Percentiles rank a stretch among this genome's conserved stretches.
Conservation (phyloP, 495 filamentous ascomycete genomes). For the Geoglossum glabrum region DNA sequence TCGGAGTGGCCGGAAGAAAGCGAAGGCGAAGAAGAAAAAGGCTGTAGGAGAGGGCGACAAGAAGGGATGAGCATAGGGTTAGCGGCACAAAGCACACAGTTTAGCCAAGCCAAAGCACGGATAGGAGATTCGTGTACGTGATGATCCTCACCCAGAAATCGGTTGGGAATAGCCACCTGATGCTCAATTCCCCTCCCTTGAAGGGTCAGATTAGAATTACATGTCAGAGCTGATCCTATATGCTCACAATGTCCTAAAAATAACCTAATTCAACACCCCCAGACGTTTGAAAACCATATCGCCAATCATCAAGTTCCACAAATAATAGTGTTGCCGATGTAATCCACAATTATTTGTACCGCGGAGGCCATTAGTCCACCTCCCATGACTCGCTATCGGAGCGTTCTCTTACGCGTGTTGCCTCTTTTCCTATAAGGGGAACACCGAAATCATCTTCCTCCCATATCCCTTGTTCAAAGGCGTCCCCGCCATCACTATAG, state of each 20-base stretch:
- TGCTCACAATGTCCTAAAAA: neutral
- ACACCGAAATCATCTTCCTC: slow-evolving; percentile 16
- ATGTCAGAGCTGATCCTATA: neutral
- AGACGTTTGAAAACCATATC: neutral
- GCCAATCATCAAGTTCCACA: neutral
- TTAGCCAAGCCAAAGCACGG: neutral
- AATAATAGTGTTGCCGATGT: neutral
- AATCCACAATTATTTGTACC: neutral
- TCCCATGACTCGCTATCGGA: neutral
- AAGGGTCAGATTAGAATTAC: neutral
- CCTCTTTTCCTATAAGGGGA: neutral
- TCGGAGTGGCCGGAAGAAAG: slow-evolving; percentile 57
- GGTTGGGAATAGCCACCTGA: neutral
- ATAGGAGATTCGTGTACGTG: neutral
- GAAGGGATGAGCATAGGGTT: neutral
- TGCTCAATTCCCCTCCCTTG: neutral
- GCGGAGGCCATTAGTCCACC: neutral
- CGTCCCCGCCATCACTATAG: slow-evolving; percentile 25
- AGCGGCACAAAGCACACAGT: neutral
- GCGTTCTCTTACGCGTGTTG: neutral
- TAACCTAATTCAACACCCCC: neutral
- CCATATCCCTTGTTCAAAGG: slow-evolving; percentile 15
- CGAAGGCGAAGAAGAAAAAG: slow-evolving; percentile 52
- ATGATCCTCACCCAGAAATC: neutral
- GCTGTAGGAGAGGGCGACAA: slow-evolving; percentile 19